These are phyloP conservation scores for Nemania serpens DNA, from an alignment of 2,329 filamentous ascomycete genomes.

Conservation along the genomic window DNA sequence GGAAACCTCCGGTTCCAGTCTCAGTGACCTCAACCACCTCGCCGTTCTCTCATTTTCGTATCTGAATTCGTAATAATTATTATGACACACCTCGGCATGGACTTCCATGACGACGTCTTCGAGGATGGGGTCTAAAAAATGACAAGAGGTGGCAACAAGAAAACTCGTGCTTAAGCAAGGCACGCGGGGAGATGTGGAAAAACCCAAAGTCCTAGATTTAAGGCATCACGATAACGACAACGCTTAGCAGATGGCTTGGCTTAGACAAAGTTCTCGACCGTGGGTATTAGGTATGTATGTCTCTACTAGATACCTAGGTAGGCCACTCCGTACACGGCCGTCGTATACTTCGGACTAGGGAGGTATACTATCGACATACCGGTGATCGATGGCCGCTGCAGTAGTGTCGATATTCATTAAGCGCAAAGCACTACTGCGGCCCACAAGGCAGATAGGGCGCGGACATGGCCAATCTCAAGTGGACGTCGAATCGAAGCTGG, in stretches of 20 bases:
- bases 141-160: slow-evolving; percentile 4
- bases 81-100: not conserved
- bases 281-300: too few species aligned
- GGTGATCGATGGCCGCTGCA: not conserved
- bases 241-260: too few species aligned
- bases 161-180: not conserved
- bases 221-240: not conserved
- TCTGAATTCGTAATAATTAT: too few species aligned
- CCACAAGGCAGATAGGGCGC: slow-evolving; percentile 24
- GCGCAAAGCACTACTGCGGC: slow-evolving; percentile 1
- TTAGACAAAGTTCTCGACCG: too few species aligned
- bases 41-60: too few species aligned
- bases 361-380: not conserved
- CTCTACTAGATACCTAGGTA: too few species aligned
- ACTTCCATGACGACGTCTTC: slow-evolving; percentile 6
- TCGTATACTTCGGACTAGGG: not conserved
- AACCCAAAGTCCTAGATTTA: slow-evolving; percentile 17
- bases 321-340: too few species aligned
- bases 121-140: not conserved
- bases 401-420: not conserved
- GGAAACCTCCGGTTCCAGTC: not conserved
- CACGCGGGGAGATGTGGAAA: slow-evolving; percentile 18
- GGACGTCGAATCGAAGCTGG: not conserved
- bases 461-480: slow-evolving; percentile 1
- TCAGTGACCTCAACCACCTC: too few species aligned